Evolutionary conservation across 139 green algal genomes (phyloP).

Genomic region (Prasinococcaceae sp.): DNA sequence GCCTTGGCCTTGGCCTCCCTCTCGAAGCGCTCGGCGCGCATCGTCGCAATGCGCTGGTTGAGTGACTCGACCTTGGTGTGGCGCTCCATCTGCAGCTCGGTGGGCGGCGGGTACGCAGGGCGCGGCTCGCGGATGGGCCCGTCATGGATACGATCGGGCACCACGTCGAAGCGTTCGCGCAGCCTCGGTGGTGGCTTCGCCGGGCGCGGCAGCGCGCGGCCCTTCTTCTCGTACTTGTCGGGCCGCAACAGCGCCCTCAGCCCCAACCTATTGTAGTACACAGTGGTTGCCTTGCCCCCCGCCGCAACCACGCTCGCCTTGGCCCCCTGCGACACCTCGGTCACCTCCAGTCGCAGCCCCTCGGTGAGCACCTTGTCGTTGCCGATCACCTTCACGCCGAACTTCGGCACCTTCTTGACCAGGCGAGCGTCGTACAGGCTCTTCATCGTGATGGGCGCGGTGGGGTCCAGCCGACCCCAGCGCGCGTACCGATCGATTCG

Average conservation of each 20-base stretch:
- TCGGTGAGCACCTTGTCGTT: background rate
- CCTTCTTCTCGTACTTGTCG: slow-evolving; percentile 50
- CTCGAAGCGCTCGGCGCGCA: too few relatives aligned
- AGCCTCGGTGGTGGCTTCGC: slow-evolving; percentile 43
- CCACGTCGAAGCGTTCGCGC: background rate
- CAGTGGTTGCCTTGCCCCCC: slow-evolving; percentile 62
- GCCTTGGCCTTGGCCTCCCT: too few relatives aligned
- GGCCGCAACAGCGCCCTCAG: slow-evolving; percentile 56
- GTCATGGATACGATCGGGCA: too few relatives aligned
- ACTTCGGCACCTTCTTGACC: slow-evolving; percentile 40
- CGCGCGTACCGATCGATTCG: background rate
- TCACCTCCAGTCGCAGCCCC: slow-evolving; percentile 55
- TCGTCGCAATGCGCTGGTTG: too few relatives aligned
- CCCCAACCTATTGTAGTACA: slow-evolving; percentile 86
- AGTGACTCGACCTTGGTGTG: too few relatives aligned
- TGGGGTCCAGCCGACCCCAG: slow-evolving; percentile 43
- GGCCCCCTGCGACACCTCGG: slow-evolving; percentile 32
- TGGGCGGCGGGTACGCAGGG: too few relatives aligned
- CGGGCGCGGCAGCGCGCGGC: slow-evolving; percentile 49
- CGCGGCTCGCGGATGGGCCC: too few relatives aligned
- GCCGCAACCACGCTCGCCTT: slow-evolving; percentile 39
- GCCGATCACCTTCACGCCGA: slow-evolving; percentile 77
- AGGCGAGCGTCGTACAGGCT: slow-evolving; percentile 50
- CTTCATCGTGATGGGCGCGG: slow-evolving; percentile 76
- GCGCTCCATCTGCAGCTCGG: too few relatives aligned